Base-by-base conservation (phyloP, 176 grass and related monocot species). In the Leersia perrieri region DNA sequence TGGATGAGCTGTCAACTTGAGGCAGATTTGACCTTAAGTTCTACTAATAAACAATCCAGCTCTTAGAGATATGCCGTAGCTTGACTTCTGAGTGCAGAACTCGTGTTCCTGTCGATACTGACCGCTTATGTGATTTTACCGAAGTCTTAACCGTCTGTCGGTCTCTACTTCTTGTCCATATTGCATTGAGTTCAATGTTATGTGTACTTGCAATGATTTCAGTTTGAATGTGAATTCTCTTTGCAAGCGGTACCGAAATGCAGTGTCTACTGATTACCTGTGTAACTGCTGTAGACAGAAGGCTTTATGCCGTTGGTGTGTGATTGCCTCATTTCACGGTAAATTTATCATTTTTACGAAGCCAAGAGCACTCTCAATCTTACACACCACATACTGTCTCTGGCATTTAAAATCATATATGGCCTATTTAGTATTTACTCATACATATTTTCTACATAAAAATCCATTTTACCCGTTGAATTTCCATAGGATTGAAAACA, bases 11-110 rank as follows among this genome's bases (percentile, higher is more conserved):
- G 4, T 68, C 75, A 20, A 22, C 36, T 74, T 53, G 31, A 32
- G 73, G 4, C 32, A 63, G 70, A 70, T 32, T 27, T n/a, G 68
- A 51, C 12, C 22, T 68, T 22, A 2, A 68, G 78, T 30, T 80
- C 5, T 55, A 36, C 74, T 16, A 80, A 84, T 88, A 88, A 80
- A 62, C 73, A 22, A 30, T 53, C 39, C 63, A 63, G 49, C 36
- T 33, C 9, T 73, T 80, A 47, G 30, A 63, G 30, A 32, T 39
- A 31, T 63, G 55, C 74, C 80, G 81, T 13, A 58, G 22, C 49
- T 72, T 78, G 25, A 66, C 66, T 65, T 60, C 63, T 15, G 49
- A 80, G 76, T 69, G 47, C 41, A 60, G 9, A 69, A 75, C 75
- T 57, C 13, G 36, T 78, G 33, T 75, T 36, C 58, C 12, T 64